phyloP scores from a whole-genome alignment of 1,284 basidiomycete species.

The Boletus sp. region DNA sequence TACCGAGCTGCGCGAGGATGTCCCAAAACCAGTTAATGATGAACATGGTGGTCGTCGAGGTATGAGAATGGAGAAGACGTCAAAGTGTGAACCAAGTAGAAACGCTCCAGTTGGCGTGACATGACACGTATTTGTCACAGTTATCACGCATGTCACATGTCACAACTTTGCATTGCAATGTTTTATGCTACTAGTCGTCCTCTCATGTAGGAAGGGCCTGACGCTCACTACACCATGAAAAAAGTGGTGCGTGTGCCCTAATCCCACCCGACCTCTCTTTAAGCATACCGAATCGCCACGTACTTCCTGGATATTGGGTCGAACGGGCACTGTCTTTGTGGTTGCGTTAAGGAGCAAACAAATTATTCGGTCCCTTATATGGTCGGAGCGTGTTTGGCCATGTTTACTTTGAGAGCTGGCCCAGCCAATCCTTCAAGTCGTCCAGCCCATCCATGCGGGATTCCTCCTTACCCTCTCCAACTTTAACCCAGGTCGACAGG shows the following conservation, averaged over 20 bases:
- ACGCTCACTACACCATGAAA: slow-evolving; percentile 60
- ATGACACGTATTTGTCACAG: slow-evolving; percentile 17
- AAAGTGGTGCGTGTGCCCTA: slow-evolving; percentile 56
- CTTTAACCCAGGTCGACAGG: slow-evolving; percentile 52
- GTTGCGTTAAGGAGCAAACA: slow-evolving; percentile 43
- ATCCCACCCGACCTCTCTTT: slow-evolving; percentile 54
- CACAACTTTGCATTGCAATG: slow-evolving; percentile 5
- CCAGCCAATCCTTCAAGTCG: slow-evolving; percentile 49
- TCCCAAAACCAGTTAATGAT: slow-evolving; percentile 96
- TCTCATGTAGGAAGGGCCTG: slow-evolving; percentile 65
- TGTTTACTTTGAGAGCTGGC: slow-evolving; percentile 40
- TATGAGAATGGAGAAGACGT: slow-evolving; percentile 24
- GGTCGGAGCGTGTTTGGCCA: slow-evolving; percentile 24
- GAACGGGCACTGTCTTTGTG: slow-evolving; percentile 76
- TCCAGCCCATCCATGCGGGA: slow-evolving; percentile 39
- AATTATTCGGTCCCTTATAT: background rate
- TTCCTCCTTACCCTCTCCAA: slow-evolving; percentile 33
- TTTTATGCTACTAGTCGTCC: no score
- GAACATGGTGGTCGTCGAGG: slow-evolving; percentile 56
- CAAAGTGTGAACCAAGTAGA: slow-evolving; percentile 6
- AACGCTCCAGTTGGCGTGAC: slow-evolving; percentile 14
- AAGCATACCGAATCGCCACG: slow-evolving; percentile 73
- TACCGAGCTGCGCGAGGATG: slow-evolving; percentile 86
- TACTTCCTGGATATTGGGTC: slow-evolving; percentile 40
- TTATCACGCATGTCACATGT: slow-evolving; percentile 6